Conservation (phyloP, 495 filamentous ascomycete genomes). For the Penicillium coffeae region DNA sequence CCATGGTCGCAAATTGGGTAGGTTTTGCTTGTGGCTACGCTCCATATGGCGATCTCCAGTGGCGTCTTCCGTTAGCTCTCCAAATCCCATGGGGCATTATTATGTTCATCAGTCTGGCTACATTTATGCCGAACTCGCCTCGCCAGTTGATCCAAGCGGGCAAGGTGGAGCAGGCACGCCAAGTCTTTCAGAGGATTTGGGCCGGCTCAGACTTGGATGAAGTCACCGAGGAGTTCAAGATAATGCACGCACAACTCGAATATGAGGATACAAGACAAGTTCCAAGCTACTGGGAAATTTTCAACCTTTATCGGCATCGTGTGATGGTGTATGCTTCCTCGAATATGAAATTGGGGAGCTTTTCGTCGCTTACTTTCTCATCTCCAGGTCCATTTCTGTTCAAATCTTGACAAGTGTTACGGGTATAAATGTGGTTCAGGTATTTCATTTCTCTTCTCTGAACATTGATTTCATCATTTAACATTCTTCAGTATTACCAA, state of each 20-base stretch:
- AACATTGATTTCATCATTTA: neutral
- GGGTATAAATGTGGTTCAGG: constrained; percentile 54
- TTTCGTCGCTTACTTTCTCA: too few species aligned
- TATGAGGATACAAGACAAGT: constrained; percentile 57
- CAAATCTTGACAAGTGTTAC: constrained; percentile 58
- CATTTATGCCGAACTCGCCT: constrained; percentile 59
- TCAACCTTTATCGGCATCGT: constrained; percentile 48
- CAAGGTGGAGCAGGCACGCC: constrained; percentile 46
- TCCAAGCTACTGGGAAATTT: constrained; percentile 51
- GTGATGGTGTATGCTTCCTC: constrained; percentile 45
- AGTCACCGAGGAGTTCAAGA: constrained; percentile 49
- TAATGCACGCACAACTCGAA: constrained; percentile 56
- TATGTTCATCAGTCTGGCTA: constrained; percentile 51
- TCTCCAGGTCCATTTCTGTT: constrained; percentile 49
- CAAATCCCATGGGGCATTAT: constrained; percentile 59
- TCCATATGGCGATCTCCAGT: constrained; percentile 50
- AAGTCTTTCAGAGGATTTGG: constrained; percentile 47
- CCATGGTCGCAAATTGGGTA: constrained; percentile 57
- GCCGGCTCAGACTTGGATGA: constrained; percentile 45
- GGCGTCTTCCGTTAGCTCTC: constrained; percentile 54
- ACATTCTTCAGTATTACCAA: constrained; percentile 48
- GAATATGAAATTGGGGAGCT: too few species aligned
- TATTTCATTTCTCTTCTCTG: constrained; percentile 13
- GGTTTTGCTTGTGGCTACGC: constrained; percentile 55
- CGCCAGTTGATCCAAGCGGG: constrained; percentile 52